phyloP scores from a whole-genome alignment of 805 yeast genomes.

The Sugiyamaella lignohabitans region DNA sequence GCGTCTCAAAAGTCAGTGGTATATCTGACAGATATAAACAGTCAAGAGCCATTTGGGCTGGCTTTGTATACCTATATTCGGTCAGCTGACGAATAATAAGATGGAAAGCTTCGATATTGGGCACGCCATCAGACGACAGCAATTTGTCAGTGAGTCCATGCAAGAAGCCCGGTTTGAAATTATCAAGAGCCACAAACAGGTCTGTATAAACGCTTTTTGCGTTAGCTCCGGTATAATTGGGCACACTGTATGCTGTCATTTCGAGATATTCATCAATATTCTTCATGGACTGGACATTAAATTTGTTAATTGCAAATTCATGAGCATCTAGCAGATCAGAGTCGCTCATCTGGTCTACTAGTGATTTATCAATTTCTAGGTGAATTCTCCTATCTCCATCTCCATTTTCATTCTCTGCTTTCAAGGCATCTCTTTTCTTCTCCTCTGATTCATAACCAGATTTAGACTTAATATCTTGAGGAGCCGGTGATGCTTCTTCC shows the following conservation, averaged over 20 bases:
- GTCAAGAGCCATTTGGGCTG: slow-evolving; percentile 26
- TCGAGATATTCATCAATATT: slow-evolving; percentile 9
- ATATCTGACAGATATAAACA: slow-evolving; percentile 22
- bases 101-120: slow-evolving; percentile 23
- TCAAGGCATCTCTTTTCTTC: not conserved
- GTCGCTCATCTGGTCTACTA: not conserved
- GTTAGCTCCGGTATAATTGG: not conserved
- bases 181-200: slow-evolving; percentile 9
- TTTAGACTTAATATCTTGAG: not conserved
- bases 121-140: slow-evolving; percentile 19
- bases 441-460: not conserved
- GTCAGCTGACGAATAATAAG: slow-evolving; percentile 23
- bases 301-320: slow-evolving; percentile 6
- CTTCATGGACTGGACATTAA: not conserved
- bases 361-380: not conserved
- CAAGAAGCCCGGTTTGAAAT: slow-evolving; percentile 11
- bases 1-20: slow-evolving; percentile 14
- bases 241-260: slow-evolving; percentile 1
- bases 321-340: slow-evolving; percentile 8
- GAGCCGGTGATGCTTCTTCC: not conserved
- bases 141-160: slow-evolving; percentile 21
- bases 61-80: slow-evolving; percentile 14
- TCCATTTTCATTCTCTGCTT: too few relatives aligned
- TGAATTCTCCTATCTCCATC: too few relatives aligned
- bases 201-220: slow-evolving; percentile 3